Base-by-base conservation (phyloP, 2,329 filamentous ascomycete species). In the Juglanconis oblonga region DNA sequence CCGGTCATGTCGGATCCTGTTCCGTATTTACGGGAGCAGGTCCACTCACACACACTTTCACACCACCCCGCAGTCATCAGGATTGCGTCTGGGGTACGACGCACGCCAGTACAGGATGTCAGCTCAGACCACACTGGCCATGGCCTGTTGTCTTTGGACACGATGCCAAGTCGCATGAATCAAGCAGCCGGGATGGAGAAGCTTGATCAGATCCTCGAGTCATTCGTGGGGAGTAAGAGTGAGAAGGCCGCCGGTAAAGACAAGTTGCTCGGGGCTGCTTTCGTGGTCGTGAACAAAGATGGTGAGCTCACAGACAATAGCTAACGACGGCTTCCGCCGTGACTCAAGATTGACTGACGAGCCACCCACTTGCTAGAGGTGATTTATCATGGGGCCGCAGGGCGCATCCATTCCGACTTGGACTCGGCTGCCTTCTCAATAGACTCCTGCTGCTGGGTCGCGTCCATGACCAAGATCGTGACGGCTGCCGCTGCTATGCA, bases 401-500 rank as follows among this genome's bases (percentile, higher is more conserved):
- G 75, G 8, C 72, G 72, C 5, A 66, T 69, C 44, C 65, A 63
- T 40, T 66, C 55, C 6, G 36, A 29, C 10, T n/a, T 53, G 3
- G 57, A 61, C 13, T 68, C 74, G 4, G 56, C 59, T 1, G 62
- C 61, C 1, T 78, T 73, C 64, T 64, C 64, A 4, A 51, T 59
- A 2, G 64, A 69, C 11, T 67, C 74, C 5, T 70, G 76, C 47
- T 67, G 67, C 24, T 74, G 68, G 65, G 66, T 72, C 10, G 76
- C 76, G 1, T 77, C 75, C 4, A 57, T 76, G 65, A 77, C 73
- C 60, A 77, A 78, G 64, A 65, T 77, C 38, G 66, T 72, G 49
- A 74, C 75, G 1, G 65, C 68, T 2, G 68, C 69, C 0, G 68
- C 67, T 49, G 48, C 76, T 32, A 69, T 77, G 69, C 74, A 75